phyloP scores from a whole-genome alignment of 495 filamentous ascomycete species.

The Penicillium alfredii region DNA sequence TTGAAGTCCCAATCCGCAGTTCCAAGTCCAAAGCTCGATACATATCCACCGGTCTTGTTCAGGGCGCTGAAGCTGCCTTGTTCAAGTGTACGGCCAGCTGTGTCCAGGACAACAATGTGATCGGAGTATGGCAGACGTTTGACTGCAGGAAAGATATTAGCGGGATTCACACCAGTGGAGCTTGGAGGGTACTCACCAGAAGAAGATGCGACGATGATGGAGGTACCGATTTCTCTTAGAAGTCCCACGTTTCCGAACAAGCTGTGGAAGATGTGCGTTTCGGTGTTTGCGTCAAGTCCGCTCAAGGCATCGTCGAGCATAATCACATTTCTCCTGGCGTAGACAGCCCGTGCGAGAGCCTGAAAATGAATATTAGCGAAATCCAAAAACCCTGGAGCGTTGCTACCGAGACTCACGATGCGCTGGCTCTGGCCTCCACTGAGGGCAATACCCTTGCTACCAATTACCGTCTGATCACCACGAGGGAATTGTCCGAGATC shows the following conservation, averaged over 20 bases:
- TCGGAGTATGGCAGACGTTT: conserved; percentile 47
- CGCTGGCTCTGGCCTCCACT: conserved; percentile 65
- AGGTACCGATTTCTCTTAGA: conserved; percentile 41
- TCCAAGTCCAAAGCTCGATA: conserved; percentile 40
- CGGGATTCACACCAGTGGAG: no score
- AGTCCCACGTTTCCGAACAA: conserved; percentile 52
- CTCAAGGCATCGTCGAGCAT: conserved; percentile 58
- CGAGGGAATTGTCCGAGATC: conserved; percentile 51
- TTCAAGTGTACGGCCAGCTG: conserved; percentile 39
- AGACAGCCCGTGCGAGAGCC: conserved; percentile 53
- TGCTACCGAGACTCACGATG: conserved; percentile 41
- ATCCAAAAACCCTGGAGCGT: no score
- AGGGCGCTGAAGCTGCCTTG: conserved; percentile 48
- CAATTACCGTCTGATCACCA: conserved; percentile 55
- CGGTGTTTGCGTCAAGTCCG: conserved; percentile 55
- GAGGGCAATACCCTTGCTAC: conserved; percentile 58
- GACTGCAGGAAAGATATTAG: conserved; percentile 20
- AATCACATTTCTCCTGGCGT: conserved; percentile 47
- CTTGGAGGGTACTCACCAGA: conserved; percentile 22
- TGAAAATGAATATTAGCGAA: conserved; percentile 5
- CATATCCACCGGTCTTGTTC: conserved; percentile 41
- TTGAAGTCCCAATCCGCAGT: conserved; percentile 28
- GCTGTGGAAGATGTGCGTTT: conserved; percentile 52
- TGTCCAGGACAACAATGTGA: conserved; percentile 46
- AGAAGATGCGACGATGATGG: conserved; percentile 48